Conservation (phyloP, 805 yeast genomes). For the Cyberlindnera galapagoensis region DNA sequence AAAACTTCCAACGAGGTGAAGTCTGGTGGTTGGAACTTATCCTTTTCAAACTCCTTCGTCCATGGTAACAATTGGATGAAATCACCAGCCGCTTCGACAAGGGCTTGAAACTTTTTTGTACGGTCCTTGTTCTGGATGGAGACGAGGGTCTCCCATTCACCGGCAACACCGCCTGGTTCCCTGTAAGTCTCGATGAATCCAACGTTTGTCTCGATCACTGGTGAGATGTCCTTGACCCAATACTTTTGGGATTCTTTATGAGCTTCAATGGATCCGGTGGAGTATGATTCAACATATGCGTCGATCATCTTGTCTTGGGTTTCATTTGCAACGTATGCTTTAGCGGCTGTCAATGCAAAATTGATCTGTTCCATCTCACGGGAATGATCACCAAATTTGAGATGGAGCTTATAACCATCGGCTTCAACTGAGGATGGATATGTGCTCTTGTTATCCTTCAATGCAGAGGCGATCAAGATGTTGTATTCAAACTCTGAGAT, state of each 20-base stretch:
- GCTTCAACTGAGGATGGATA: slow-evolving; percentile 43
- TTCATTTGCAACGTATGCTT: slow-evolving; percentile 61
- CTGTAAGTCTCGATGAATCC: slow-evolving; percentile 92
- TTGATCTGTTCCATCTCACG: slow-evolving; percentile 58
- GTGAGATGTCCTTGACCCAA: slow-evolving; percentile 87
- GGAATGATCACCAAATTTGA: slow-evolving; percentile 75
- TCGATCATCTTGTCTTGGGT: slow-evolving; percentile 62
- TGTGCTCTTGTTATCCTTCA: slow-evolving; percentile 39
- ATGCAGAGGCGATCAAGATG: slow-evolving; percentile 65
- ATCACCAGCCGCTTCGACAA: slow-evolving; percentile 60
- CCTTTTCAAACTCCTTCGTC: slow-evolving; percentile 72
- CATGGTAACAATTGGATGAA: slow-evolving; percentile 72
- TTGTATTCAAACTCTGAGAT: slow-evolving; percentile 38
- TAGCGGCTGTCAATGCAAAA: slow-evolving; percentile 49
- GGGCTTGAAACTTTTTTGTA: slow-evolving; percentile 67
- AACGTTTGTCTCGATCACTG: slow-evolving; percentile 70
- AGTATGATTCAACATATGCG: slow-evolving; percentile 61
- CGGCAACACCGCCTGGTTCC: slow-evolving; percentile 87
- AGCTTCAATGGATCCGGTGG: slow-evolving; percentile 77
- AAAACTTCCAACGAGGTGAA: slow-evolving; percentile 86
- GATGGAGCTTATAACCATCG: slow-evolving; percentile 36
- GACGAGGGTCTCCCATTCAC: slow-evolving; percentile 90
- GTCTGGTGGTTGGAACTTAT: slow-evolving; percentile 85
- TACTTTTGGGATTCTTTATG: slow-evolving; percentile 78
- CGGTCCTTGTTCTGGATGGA: slow-evolving; percentile 87